Conservation (phyloP, 2,329 filamentous ascomycete species). For the Trichoderma sp. region DNA sequence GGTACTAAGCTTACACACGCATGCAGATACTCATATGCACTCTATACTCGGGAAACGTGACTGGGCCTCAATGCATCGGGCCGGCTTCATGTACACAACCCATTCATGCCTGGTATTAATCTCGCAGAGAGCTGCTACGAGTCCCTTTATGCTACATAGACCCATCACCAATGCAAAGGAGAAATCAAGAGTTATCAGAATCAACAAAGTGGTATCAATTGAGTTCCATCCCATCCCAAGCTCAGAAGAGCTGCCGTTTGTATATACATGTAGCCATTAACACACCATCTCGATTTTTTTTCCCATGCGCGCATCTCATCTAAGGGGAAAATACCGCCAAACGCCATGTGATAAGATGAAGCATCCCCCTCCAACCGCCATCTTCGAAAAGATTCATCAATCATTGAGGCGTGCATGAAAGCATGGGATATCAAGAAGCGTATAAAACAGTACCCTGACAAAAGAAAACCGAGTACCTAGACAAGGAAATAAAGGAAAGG, state of each 20-base stretch:
- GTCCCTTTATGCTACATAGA: not conserved
- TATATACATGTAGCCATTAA: constrained; percentile 13
- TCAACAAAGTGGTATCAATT: constrained; percentile 22
- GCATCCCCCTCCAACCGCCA: not conserved
- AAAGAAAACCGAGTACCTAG: not conserved
- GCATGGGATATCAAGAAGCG: constrained; percentile 9
- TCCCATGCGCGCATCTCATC: constrained; percentile 1
- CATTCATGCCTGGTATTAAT: not conserved
- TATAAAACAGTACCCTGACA: not conserved
- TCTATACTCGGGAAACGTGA: not conserved
- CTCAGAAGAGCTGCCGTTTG: not conserved
- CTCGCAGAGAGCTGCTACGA: not conserved
- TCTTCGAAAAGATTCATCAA: not conserved
- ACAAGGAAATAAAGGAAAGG: not conserved
- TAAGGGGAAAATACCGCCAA: not conserved
- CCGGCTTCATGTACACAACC: not conserved
- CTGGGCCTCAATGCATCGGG: not conserved
- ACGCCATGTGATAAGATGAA: constrained; percentile 11
- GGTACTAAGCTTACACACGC: not conserved
- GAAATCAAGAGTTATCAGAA: not conserved
- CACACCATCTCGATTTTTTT: not conserved
- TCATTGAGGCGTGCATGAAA: not conserved
- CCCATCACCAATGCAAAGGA: not conserved
- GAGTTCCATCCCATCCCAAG: constrained; percentile 12
- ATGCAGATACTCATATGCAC: not conserved